Conservation (phyloP, 2,329 filamentous ascomycete species). For the Alternaria brassicae region DNA sequence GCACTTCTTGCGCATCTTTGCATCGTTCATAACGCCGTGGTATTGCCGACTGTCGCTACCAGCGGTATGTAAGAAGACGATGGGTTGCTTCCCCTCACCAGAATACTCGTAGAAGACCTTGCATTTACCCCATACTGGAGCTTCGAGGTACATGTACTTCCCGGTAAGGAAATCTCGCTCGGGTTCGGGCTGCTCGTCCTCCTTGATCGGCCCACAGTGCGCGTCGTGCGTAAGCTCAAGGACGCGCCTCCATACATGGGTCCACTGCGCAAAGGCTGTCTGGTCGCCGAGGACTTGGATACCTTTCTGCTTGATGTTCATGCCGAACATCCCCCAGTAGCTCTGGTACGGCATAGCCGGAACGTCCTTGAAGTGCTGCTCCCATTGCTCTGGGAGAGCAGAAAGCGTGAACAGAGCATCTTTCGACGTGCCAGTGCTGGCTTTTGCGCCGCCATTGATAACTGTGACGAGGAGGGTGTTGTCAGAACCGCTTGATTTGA, state of each 20-base stretch:
- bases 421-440: constrained; percentile 37
- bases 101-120: constrained; percentile 60
- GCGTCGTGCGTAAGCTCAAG: constrained; percentile 59
- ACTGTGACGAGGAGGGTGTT: constrained; percentile 45
- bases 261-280: constrained; percentile 54
- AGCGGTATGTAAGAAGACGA: constrained; percentile 56
- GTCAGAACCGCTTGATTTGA: constrained; percentile 46
- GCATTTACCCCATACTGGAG: constrained; percentile 57
- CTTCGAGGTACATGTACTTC: constrained; percentile 56
- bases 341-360: constrained; percentile 55
- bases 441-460: constrained; percentile 39
- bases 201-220: constrained; percentile 54
- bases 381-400: constrained; percentile 56
- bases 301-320: constrained; percentile 60
- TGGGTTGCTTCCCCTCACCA: constrained; percentile 56
- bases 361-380: constrained; percentile 55
- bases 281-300: constrained; percentile 58
- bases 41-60: constrained; percentile 59
- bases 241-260: constrained; percentile 57
- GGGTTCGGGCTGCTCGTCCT: constrained; percentile 48
- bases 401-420: constrained; percentile 51
- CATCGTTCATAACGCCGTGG: constrained; percentile 61
- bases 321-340: constrained; percentile 56
- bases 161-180: constrained; percentile 57
- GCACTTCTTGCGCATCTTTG: constrained; percentile 55